These are phyloP conservation scores for Luffa acutangula DNA, from an alignment of 306 rosid genomes.

Conservation along the genomic window DNA sequence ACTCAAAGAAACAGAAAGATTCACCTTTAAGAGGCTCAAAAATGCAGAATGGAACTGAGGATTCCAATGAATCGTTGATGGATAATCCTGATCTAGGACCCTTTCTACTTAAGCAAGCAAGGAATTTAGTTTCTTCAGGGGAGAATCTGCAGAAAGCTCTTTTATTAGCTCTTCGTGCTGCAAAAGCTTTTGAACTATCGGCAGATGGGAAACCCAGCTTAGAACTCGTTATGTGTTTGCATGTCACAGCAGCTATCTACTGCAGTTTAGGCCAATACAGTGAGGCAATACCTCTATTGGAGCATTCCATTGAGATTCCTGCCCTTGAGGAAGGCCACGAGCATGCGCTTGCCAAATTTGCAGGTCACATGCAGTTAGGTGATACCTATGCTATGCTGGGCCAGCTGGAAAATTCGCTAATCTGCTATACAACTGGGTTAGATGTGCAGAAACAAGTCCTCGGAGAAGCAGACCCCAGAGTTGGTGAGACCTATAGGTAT, in stretches of 20 bases:
- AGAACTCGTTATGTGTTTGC: constrained; percentile 81
- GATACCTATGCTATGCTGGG: constrained; percentile 86
- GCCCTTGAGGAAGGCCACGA: constrained; percentile 49
- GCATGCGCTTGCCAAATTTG: constrained; percentile 75
- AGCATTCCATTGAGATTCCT: constrained; percentile 65
- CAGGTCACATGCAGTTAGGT: constrained; percentile 92
- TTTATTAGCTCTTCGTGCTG: constrained; percentile 66
- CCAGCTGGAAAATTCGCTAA: constrained; percentile 71
- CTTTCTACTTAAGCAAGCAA: constrained; percentile 70
- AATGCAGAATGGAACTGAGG: constrained; percentile 22
- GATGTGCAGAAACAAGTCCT: constrained; percentile 64
- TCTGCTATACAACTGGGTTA: constrained; percentile 62
- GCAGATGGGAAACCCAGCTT: constrained; percentile 53
- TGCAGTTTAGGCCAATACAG: constrained; percentile 56
- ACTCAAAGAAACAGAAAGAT: constrained; percentile 24
- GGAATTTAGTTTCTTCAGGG: constrained; percentile 62
- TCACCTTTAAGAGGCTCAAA: constrained; percentile 30
- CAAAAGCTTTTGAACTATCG: constrained; percentile 41
- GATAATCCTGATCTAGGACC: constrained; percentile 57
- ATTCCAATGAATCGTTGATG: constrained; percentile 16
- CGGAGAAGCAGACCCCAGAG: constrained; percentile 74
- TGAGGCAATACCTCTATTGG: constrained; percentile 68
- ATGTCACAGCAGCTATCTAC: constrained; percentile 73
- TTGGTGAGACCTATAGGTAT: constrained; percentile 86
- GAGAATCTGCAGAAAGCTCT: constrained; percentile 61